Evolutionary conservation across 768 basidiomycete genomes (phyloP).

Genomic region (Collybia sp.): DNA sequence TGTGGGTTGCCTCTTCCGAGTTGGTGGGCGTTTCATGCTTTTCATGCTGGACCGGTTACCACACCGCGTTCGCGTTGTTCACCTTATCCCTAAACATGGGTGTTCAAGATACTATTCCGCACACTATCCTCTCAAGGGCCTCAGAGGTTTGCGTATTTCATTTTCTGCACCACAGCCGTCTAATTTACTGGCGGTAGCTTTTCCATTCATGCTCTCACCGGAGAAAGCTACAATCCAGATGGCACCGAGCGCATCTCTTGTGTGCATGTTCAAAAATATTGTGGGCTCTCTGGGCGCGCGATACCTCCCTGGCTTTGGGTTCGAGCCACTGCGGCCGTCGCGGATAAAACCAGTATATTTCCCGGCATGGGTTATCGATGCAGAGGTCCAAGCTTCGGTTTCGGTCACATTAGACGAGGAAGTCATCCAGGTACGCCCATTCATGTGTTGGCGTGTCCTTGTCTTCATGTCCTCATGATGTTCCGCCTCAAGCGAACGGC

Average conservation of each 20-base stretch:
- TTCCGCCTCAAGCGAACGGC: constrained; percentile 18
- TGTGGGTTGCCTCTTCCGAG: no score
- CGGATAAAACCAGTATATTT: constrained; percentile 53
- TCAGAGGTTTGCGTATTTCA: constrained; percentile 24
- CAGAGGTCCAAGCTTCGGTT: constrained; percentile 39
- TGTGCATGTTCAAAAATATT: constrained; percentile 16
- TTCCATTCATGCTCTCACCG: constrained; percentile 45
- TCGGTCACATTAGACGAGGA: constrained; percentile 7
- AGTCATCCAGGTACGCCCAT: constrained; percentile 18
- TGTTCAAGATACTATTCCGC: constrained; percentile 1
- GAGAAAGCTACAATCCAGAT: constrained; percentile 38
- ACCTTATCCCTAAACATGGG: not conserved
- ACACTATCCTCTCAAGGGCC: constrained; percentile 27
- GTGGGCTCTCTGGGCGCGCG: constrained; percentile 27
- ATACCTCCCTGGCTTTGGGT: constrained; percentile 31
- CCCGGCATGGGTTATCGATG: constrained; percentile 60
- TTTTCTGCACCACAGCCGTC: not conserved
- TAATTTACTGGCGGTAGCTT: constrained; percentile 26
- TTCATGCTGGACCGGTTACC: not conserved
- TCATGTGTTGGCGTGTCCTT: not conserved
- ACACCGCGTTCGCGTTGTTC: not conserved
- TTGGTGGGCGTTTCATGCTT: not conserved
- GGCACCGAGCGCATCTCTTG: constrained; percentile 24
- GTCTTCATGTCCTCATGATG: constrained; percentile 1
- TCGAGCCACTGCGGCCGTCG: constrained; percentile 35